Evolutionary conservation across 345 rosid genomes (phyloP).

Genomic region (Lepidium sativum): DNA sequence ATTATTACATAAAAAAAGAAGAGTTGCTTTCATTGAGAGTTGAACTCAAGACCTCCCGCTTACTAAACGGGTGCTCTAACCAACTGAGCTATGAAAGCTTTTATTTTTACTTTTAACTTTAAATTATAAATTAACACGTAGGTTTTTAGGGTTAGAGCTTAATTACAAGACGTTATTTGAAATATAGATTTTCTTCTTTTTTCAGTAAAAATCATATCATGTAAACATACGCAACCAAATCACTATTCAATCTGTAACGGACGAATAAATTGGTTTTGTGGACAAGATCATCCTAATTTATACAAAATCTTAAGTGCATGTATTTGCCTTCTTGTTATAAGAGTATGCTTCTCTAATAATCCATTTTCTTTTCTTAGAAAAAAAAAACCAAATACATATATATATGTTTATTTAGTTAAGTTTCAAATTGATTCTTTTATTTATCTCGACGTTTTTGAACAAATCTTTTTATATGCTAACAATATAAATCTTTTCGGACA

Average conservation of each 20-base stretch:
- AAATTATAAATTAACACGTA: too few species aligned
- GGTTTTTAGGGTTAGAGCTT: too few species aligned
- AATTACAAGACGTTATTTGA: too few species aligned
- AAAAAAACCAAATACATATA: not conserved
- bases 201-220: too few species aligned
- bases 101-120: not conserved
- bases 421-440: not conserved
- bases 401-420: too few species aligned
- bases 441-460: not conserved
- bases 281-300: not conserved
- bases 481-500: not conserved
- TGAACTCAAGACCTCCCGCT: conserved; percentile 97
- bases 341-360: not conserved
- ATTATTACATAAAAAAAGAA: too few species aligned
- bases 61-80: conserved; percentile 96
- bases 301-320: not conserved
- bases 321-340: not conserved
- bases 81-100: conserved; percentile 78
- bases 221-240: not conserved
- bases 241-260: not conserved
- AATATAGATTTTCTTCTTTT: too few species aligned
- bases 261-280: not conserved
- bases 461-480: not conserved
- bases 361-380: not conserved
- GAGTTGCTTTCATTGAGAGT: conserved; percentile 73